phyloP scores from a whole-genome alignment of 2,329 filamentous ascomycete species.

The Bipolaris zeicola region DNA sequence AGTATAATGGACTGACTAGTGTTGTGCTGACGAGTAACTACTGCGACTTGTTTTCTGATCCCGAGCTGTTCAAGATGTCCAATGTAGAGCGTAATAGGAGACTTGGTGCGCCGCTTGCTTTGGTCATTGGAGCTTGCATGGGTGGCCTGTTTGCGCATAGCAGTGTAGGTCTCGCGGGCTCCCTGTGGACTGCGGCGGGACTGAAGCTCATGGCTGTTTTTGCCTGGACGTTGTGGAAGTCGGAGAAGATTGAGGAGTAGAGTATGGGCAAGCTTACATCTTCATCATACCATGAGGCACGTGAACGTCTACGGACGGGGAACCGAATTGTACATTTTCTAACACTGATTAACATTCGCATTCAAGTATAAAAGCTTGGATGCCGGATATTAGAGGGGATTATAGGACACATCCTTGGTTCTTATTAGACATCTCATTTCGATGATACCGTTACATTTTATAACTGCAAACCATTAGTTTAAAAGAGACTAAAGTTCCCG shows the following conservation, averaged over 20 bases:
- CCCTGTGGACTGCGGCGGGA: slow-evolving; percentile 54
- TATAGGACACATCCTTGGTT: too few species aligned
- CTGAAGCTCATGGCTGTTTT: slow-evolving; percentile 49
- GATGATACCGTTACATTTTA: too few species aligned
- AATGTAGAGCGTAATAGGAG: slow-evolving; percentile 62
- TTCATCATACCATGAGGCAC: neutral
- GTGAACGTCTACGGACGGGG: neutral
- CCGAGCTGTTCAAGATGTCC: slow-evolving; percentile 52
- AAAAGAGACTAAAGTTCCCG: too few species aligned
- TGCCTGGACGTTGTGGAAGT: slow-evolving; percentile 52
- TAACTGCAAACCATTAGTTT: too few species aligned
- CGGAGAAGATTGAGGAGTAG: slow-evolving; percentile 26
- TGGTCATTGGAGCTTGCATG: slow-evolving; percentile 60
- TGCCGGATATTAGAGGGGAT: too few species aligned
- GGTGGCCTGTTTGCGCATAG: slow-evolving; percentile 63
- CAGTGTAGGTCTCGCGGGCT: slow-evolving; percentile 57
- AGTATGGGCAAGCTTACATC: neutral
- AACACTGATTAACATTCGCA: too few species aligned
- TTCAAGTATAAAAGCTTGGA: too few species aligned
- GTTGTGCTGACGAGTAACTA: slow-evolving; percentile 83
- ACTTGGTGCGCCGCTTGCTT: slow-evolving; percentile 55
- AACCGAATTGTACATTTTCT: too few species aligned
- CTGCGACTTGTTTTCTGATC: slow-evolving; percentile 77
- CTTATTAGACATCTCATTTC: too few species aligned
- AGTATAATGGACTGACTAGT: slow-evolving; percentile 73